Percentiles rank a stretch among this genome's conserved stretches.
phyloP scores from a whole-genome alignment of 2,329 filamentous ascomycete genomes.

The Fusarium sp. region DNA sequence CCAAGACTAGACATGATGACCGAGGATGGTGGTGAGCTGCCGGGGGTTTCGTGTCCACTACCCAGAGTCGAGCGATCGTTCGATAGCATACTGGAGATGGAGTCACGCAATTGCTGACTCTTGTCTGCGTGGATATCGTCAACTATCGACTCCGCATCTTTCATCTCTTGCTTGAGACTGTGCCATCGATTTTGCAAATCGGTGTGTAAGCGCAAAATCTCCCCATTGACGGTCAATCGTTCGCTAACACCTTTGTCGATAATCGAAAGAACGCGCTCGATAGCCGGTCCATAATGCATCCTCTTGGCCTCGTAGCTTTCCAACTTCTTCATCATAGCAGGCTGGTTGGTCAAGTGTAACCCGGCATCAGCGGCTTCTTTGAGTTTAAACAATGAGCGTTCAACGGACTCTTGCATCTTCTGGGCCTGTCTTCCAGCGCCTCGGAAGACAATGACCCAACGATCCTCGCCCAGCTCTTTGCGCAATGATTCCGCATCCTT shows the following conservation, averaged over 20 bases:
- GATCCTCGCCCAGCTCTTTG: slow-evolving; percentile 92
- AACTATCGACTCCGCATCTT: slow-evolving; percentile 78
- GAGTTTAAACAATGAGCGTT: slow-evolving; percentile 85
- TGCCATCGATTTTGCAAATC: slow-evolving; percentile 89
- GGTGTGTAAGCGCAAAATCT: slow-evolving; percentile 86
- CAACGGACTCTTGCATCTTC: slow-evolving; percentile 97
- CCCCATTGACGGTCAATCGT: slow-evolving; percentile 94
- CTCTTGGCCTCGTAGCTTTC: slow-evolving; percentile 97
- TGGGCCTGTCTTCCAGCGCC: slow-evolving; percentile 91
- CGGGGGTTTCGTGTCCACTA: slow-evolving; percentile 77
- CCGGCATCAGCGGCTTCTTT: slow-evolving; percentile 82
- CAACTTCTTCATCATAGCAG: slow-evolving; percentile 81
- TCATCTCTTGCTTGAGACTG: slow-evolving; percentile 79
- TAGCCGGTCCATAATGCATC: slow-evolving; percentile 91
- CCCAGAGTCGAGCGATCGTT: slow-evolving; percentile 79
- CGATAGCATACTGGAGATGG: slow-evolving; percentile 90
- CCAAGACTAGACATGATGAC: slow-evolving; percentile 70
- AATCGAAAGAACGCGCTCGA: slow-evolving; percentile 89
- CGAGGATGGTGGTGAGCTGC: slow-evolving; percentile 73
- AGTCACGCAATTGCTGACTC: slow-evolving; percentile 86
- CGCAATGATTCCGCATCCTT: slow-evolving; percentile 89
- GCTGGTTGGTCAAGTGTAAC: slow-evolving; percentile 77
- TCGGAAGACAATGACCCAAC: slow-evolving; percentile 95
- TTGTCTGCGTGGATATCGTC: slow-evolving; percentile 77
- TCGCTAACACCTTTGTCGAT: slow-evolving; percentile 97